Percentiles rank a stretch among this genome's conserved stretches.
Evolutionary conservation across 116 monocot genomes (phyloP).

Genomic region (Thalassia testudinum): DNA sequence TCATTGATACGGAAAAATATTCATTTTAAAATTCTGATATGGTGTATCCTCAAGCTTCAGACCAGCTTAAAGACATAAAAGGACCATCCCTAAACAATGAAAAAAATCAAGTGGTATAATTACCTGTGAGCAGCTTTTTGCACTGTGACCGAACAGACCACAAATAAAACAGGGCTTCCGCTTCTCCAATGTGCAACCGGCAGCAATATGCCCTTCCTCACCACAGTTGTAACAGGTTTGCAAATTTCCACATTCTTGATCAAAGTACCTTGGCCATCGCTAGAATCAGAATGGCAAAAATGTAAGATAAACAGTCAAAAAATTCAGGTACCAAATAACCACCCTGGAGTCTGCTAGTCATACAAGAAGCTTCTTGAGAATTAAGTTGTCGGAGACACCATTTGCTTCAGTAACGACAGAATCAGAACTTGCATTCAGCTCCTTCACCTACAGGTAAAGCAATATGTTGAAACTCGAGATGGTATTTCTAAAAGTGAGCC

Average conservation of each 20-base stretch:
- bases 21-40: no score
- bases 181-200: conserved; percentile 37
- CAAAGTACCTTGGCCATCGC: conserved; percentile 81
- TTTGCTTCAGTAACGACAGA: conserved; percentile 17
- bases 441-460: background rate
- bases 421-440: conserved; percentile 1
- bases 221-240: conserved; percentile 71
- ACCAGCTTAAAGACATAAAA: background rate
- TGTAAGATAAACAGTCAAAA: background rate
- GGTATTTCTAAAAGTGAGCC: no score
- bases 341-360: conserved; percentile 3
- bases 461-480: no score
- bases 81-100: background rate
- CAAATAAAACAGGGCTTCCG: conserved; percentile 70
- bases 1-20: no score
- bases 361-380: conserved; percentile 79
- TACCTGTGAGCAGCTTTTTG: conserved; percentile 53
- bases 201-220: conserved; percentile 54
- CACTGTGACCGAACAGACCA: conserved; percentile 60
- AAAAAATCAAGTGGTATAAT: background rate
- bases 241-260: conserved; percentile 20
- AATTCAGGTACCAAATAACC: background rate
- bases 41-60: background rate
- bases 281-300: conserved; percentile 11
- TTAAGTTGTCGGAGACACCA: conserved; percentile 25